These are phyloP conservation scores for Neonectria hederae DNA, from an alignment of 2,329 filamentous ascomycete species.

Conservation along the genomic window DNA sequence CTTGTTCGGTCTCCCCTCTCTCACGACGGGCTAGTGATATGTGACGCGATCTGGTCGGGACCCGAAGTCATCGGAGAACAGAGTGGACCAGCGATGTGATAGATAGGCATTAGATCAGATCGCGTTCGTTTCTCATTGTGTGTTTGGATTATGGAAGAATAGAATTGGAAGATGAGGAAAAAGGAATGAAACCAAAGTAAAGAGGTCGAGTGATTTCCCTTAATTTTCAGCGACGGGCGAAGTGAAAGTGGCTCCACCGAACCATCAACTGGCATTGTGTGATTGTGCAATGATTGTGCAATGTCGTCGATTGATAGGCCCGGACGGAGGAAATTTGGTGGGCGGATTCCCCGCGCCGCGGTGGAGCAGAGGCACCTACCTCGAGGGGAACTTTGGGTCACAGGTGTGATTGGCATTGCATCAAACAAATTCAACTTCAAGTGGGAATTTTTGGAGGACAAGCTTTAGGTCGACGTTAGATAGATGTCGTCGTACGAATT, in stretches of 20 bases:
- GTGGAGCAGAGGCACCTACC: not conserved
- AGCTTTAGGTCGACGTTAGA: not conserved
- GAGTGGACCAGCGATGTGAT: not conserved
- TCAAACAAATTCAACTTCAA: not conserved
- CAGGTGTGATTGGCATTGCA: not conserved
- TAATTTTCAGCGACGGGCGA: constrained; percentile 2
- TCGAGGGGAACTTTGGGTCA: not conserved
- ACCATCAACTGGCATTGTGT: not conserved
- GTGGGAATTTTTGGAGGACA: too few species aligned
- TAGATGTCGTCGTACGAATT: not conserved
- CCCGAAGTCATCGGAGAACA: not conserved
- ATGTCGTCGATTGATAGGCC: not conserved
- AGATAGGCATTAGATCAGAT: not conserved
- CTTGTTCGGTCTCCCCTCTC: not conserved
- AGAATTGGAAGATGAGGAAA: not conserved
- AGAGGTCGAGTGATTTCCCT: constrained; percentile 14
- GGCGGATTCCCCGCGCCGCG: not conserved
- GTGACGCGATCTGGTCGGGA: not conserved
- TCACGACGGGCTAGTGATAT: not conserved
- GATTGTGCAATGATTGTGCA: not conserved
- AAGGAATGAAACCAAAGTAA: constrained; percentile 6
- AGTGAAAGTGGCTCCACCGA: constrained; percentile 4
- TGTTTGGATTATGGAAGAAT: not conserved
- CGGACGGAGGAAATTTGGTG: not conserved
- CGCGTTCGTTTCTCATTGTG: not conserved